These are phyloP conservation scores for Populus euphratica DNA, from an alignment of 345 rosid species.

Conservation along the genomic window DNA sequence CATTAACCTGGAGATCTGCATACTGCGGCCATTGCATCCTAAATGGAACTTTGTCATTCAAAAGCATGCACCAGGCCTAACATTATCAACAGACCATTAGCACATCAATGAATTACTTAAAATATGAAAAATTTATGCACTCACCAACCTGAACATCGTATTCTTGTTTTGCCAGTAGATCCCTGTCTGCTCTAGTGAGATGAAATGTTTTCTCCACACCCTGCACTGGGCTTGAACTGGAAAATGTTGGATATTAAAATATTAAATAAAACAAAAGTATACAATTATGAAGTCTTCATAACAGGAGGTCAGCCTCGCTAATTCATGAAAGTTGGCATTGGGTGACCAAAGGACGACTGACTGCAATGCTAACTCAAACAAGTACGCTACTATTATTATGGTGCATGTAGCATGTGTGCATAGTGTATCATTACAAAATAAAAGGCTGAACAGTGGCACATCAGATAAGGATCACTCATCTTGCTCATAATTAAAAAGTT, in stretches of 20 bases:
- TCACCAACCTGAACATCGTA: constrained; percentile 73
- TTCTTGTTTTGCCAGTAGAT: constrained; percentile 61
- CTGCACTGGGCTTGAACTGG: constrained; percentile 72
- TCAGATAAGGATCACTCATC: background rate
- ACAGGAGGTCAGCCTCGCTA: background rate
- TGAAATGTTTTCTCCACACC: constrained; percentile 67
- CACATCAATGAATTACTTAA: background rate
- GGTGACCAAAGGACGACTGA: background rate
- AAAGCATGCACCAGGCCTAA: constrained; percentile 99
- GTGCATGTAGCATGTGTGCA: background rate
- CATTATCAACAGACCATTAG: constrained; percentile 18
- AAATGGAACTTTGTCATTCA: constrained; percentile 88
- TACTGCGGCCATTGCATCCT: constrained; percentile 99
- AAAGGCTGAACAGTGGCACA: background rate
- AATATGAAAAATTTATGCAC: background rate
- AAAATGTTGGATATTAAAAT: constrained; percentile 19
- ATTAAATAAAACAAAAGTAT: constrained; percentile 14
- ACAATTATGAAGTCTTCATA: background rate
- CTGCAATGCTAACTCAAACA: background rate
- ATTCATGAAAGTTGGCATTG: background rate
- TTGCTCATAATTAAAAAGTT: background rate
- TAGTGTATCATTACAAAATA: background rate
- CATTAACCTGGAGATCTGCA: constrained; percentile 91
- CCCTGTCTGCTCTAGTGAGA: constrained; percentile 67
- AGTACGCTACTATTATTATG: background rate